Conservation (phyloP, 371 early-diverging fungal genomes). For the Thermomucor indicae-seudaticae region DNA sequence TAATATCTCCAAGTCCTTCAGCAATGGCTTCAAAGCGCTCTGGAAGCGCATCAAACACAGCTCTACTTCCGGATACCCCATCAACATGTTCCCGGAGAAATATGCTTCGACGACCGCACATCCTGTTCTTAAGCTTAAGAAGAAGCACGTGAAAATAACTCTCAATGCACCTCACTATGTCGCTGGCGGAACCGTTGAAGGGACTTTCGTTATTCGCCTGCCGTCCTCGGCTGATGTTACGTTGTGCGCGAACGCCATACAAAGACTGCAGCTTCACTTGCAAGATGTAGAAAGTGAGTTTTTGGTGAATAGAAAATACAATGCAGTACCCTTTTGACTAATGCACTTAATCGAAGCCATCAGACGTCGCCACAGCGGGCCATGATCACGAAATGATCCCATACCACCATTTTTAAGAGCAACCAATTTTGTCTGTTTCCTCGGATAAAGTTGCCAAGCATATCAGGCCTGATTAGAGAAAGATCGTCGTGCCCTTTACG, state of each 20-base stretch:
- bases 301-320: background rate
- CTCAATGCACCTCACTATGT: constrained; percentile 31
- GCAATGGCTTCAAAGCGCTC: too few relatives aligned
- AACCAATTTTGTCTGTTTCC: constrained; percentile 2
- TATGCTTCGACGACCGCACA: background rate
- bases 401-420: constrained; percentile 10
- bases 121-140: constrained; percentile 6
- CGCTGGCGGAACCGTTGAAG: constrained; percentile 24
- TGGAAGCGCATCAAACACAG: too few relatives aligned
- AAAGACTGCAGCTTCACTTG: constrained; percentile 8
- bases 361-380: constrained; percentile 11
- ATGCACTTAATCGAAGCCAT: background rate
- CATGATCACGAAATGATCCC: too few relatives aligned
- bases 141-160: constrained; percentile 14
- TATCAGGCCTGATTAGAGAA: background rate
- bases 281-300: constrained; percentile 19
- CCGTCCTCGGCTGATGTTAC: too few relatives aligned
- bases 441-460: constrained; percentile 1
- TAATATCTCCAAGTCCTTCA: too few relatives aligned
- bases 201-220: constrained; percentile 18
- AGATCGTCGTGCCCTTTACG: constrained; percentile 10
- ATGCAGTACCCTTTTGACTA: background rate
- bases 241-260: constrained; percentile 4
- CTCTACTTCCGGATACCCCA: too few relatives aligned
- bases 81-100: too few relatives aligned